Percentiles rank a stretch among this genome's conserved stretches.
phyloP scores from a whole-genome alignment of 179 eudicot genomes.

The Drosera spatulata region DNA sequence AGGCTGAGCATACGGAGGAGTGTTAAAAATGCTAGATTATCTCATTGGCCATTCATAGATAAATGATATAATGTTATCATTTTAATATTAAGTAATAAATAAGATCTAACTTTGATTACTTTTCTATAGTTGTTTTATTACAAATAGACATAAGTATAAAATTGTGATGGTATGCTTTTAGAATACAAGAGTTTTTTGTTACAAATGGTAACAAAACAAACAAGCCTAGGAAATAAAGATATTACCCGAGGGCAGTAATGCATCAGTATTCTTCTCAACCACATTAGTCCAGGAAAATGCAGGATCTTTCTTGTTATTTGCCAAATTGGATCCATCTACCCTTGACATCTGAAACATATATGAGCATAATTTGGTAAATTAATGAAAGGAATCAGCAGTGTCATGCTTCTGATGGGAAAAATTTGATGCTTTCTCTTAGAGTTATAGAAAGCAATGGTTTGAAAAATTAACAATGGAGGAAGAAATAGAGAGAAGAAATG shows the following conservation, averaged over 20 bases:
- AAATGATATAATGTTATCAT: too few relatives aligned
- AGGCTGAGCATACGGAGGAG: too few relatives aligned
- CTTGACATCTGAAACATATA: constrained; percentile 67
- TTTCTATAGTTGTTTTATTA: too few relatives aligned
- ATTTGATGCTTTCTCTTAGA: neutral
- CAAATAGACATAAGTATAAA: too few relatives aligned
- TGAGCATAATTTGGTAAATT: constrained; percentile 1
- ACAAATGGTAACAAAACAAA: too few relatives aligned
- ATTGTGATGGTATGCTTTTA: too few relatives aligned
- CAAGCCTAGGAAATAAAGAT: neutral
- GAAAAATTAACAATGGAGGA: neutral
- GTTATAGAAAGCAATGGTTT: neutral
- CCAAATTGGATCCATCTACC: constrained; percentile 58
- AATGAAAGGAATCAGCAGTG: neutral
- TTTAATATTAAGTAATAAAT: too few relatives aligned
- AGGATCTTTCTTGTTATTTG: constrained; percentile 44
- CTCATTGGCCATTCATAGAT: too few relatives aligned
- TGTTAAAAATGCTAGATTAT: too few relatives aligned
- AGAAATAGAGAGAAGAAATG: neutral
- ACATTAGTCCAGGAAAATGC: constrained; percentile 82
- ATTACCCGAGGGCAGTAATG: constrained; percentile 39
- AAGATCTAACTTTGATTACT: too few relatives aligned
- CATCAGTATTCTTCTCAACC: constrained; percentile 31
- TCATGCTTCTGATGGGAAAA: neutral
- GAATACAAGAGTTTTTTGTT: too few relatives aligned